Base-by-base conservation (phyloP, 306 rosid genomes). In the Herpetospermum pedunculosum region DNA sequence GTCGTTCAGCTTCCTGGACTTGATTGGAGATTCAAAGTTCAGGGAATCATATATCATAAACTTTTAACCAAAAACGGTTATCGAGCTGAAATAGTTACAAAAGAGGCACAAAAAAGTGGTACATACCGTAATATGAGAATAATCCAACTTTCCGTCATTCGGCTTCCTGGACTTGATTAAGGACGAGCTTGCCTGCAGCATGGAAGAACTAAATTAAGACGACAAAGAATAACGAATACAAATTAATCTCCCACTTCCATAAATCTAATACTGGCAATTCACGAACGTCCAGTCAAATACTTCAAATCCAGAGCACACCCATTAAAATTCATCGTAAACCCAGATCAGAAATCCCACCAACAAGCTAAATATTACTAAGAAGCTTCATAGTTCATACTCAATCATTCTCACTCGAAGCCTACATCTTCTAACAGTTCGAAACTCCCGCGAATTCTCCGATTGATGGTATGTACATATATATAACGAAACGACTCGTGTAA, bases 91-190 rank as follows among this genome's bases (percentile, higher is more conserved):
- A 44, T 26, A 15, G 13, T n/a, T 47, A 12, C n/a, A 18, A 64
- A 40, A 23, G 28, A 35, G 63, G 16, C 13, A 32, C 21, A 0
- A 2, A 15, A 13, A 54, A 46, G 62, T 26, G 63, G 63, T 38
- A 67, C 71, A 70, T 76, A 86, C 98, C 83, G 89, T 83, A 82
- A 95, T 93, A 75, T 87, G 90, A 50, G 99, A 95, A 76, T 88
- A 95, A 69, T 95, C 97, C 89, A 95, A 89, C 85, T 91, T 95
- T 34, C 84, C 75, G 83, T 82, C 92, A 54, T 76, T 48, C 10
- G 82, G 75, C 80, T 82, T 85, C 86, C 97, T 91, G 57, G 86
- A 87, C 80, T 89, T 94, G 59, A 81, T 86, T 80, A 95, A 77
- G 29, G 91, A 83, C 14, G 96, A 85, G 70, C 96, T 87, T 60